phyloP scores from a whole-genome alignment of 148 eudicot species.

The Suaeda aralocaspica region DNA sequence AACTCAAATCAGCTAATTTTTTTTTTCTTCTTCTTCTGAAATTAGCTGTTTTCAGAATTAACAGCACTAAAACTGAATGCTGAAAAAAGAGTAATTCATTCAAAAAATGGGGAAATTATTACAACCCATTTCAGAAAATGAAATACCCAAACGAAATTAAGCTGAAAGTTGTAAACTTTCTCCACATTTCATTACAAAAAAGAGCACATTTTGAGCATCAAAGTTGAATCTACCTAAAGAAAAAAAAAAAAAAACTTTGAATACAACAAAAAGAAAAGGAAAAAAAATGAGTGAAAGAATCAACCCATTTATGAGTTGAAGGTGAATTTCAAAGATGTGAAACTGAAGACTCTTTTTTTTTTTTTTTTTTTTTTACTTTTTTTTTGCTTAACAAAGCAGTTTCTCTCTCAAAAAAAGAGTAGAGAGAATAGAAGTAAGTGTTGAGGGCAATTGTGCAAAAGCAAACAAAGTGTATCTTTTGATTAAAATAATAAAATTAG shows the following conservation, averaged over 20 bases:
- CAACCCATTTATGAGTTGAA: conserved; percentile 28
- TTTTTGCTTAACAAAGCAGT: conserved; percentile 25
- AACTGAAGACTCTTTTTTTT: conserved; percentile 20
- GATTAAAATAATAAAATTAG: conserved; percentile 15
- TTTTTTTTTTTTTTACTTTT: not conserved
- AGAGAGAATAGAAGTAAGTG: too few relatives aligned
- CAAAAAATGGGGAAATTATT: conserved; percentile 5
- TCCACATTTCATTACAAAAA: conserved; percentile 2
- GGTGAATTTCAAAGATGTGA: conserved; percentile 13
- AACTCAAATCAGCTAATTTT: not conserved
- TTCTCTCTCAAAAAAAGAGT: conserved; percentile 17
- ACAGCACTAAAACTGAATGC: not conserved
- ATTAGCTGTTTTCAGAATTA: not conserved
- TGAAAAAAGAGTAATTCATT: conserved; percentile 12
- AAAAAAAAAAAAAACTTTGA: not conserved
- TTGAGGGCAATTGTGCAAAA: conserved; percentile 25
- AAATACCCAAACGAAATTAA: conserved; percentile 12
- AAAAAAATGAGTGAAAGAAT: conserved; percentile 7
- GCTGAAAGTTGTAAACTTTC: conserved; percentile 8
- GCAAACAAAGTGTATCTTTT: conserved; percentile 38
- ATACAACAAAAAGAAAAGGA: not conserved
- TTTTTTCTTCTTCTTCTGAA: not conserved
- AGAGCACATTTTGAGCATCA: not conserved
- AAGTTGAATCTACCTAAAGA: not conserved
- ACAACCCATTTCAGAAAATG: conserved; percentile 18